Percentiles rank a stretch among this genome's conserved stretches.
Evolutionary conservation across 2,329 filamentous ascomycete species (phyloP).

Genomic region (Trichophyton equinum): DNA sequence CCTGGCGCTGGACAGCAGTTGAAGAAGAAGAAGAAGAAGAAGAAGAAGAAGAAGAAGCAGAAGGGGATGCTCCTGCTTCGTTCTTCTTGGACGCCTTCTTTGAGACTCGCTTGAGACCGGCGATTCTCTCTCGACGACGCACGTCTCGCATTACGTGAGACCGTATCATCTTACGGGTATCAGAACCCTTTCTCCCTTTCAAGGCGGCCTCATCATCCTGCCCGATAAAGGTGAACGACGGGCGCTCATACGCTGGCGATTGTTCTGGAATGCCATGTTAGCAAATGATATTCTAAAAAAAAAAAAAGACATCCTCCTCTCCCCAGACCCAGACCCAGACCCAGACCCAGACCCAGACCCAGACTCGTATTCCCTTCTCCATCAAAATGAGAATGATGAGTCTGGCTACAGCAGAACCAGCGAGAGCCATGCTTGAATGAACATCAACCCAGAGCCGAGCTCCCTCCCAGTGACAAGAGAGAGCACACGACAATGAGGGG

Average conservation of each 20-base stretch:
- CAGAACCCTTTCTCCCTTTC: conserved; percentile 28
- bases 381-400: too few species aligned
- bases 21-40: not conserved
- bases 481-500: too few species aligned
- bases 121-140: conserved; percentile 29
- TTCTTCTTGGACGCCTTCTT: conserved; percentile 17
- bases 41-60: not conserved
- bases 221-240: conserved; percentile 31
- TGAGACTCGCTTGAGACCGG: conserved; percentile 26
- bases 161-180: conserved; percentile 29
- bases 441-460: not conserved
- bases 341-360: too few species aligned
- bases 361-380: too few species aligned
- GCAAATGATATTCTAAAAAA: not conserved
- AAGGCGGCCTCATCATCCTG: conserved; percentile 29
- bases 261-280: not conserved
- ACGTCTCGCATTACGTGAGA: conserved; percentile 35
- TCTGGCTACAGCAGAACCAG: too few species aligned
- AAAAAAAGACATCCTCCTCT: too few species aligned
- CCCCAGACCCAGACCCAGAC: too few species aligned
- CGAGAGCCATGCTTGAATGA: not conserved
- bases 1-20: too few species aligned
- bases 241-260: conserved; percentile 7
- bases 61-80: not conserved
- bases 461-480: not conserved